Percentiles rank a stretch among this genome's conserved stretches.
These are phyloP conservation scores for Nyssa sinensis DNA, from an alignment of 148 eudicot genomes.

Conservation along the genomic window DNA sequence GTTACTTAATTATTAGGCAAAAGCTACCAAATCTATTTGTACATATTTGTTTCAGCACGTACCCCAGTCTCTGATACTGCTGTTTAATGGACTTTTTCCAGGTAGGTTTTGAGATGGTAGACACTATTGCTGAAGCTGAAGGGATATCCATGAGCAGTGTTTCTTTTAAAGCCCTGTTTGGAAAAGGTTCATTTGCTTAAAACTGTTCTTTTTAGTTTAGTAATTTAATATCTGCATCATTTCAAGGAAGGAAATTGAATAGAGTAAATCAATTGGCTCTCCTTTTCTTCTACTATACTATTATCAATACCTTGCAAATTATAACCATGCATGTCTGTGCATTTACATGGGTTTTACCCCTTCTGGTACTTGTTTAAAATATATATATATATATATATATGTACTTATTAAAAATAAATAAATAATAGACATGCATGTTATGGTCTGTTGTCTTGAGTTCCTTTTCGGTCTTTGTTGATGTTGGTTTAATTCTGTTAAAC, in stretches of 20 bases:
- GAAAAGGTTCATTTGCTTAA: constrained; percentile 54
- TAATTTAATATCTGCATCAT: not conserved
- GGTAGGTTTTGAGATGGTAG: constrained; percentile 97
- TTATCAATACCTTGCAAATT: no score
- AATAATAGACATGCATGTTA: no score
- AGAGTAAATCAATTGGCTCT: not conserved
- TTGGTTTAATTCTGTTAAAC: not conserved
- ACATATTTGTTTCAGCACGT: not conserved
- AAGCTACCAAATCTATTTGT: not conserved
- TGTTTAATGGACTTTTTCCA: constrained; percentile 21
- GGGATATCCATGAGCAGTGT: constrained; percentile 68
- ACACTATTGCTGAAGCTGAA: constrained; percentile 80
- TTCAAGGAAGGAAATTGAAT: not conserved
- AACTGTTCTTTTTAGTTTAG: not conserved
- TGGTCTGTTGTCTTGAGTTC: not conserved
- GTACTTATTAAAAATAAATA: no score
- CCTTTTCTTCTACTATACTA: not conserved
- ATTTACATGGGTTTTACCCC: no score
- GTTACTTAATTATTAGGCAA: no score
- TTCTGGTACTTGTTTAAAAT: no score
- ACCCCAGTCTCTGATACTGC: not conserved
- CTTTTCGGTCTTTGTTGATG: not conserved
- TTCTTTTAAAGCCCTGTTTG: constrained; percentile 69
- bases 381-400: no score
- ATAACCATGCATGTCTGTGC: no score